Evolutionary conservation across 2,329 filamentous ascomycete species (phyloP).

Genomic region (Zymoseptoria passerinii): DNA sequence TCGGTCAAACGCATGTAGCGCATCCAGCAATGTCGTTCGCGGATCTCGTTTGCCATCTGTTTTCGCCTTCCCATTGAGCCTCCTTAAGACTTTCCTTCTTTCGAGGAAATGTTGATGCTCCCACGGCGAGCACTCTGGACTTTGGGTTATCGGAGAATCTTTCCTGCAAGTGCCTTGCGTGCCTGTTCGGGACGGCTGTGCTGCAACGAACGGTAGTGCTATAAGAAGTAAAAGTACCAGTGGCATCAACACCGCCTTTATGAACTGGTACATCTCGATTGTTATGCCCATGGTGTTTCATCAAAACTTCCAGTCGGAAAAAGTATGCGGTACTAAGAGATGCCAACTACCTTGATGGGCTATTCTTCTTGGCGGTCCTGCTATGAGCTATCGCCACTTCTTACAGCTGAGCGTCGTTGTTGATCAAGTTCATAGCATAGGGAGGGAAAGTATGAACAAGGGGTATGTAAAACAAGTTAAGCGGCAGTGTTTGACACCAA

Average conservation of each 20-base stretch:
- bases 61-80: not conserved
- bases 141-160: not conserved
- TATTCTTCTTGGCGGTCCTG: not conserved
- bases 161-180: not conserved
- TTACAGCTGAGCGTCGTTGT: too few species aligned
- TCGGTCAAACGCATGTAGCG: slow-evolving; percentile 61
- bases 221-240: not conserved
- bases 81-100: slow-evolving; percentile 7
- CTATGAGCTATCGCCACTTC: not conserved
- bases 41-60: slow-evolving; percentile 31
- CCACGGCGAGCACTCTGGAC: not conserved
- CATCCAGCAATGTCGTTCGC: slow-evolving; percentile 73
- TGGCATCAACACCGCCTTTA: not conserved
- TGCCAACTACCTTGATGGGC: slow-evolving; percentile 3
- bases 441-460: too few species aligned
- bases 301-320: not conserved
- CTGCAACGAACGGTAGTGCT: not conserved
- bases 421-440: too few species aligned
- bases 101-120: slow-evolving; percentile 2
- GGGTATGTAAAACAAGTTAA: too few species aligned
- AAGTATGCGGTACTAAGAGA: not conserved
- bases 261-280: not conserved
- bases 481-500: too few species aligned
- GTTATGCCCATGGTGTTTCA: not conserved
- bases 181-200: not conserved